Percentiles rank a stretch among this genome's conserved stretches.
These are phyloP conservation scores for Sordariomycetes sp. DNA, from an alignment of 2,329 filamentous ascomycete genomes.

Conservation along the genomic window DNA sequence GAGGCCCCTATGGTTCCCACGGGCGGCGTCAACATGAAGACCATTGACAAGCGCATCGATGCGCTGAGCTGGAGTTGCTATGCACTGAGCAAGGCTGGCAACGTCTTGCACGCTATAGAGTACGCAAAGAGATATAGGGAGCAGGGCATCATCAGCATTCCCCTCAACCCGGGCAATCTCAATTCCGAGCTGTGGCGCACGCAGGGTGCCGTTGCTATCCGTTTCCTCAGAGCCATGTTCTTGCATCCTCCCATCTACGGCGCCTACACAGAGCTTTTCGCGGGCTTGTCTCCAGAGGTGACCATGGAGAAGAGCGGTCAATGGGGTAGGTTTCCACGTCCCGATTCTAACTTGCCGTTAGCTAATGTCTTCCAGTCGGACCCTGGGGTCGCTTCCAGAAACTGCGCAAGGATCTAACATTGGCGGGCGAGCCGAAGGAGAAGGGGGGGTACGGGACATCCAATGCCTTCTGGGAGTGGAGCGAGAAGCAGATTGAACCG, in stretches of 20 bases:
- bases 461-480: too few species aligned
- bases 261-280: constrained; percentile 39
- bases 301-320: constrained; percentile 24
- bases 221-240: constrained; percentile 8
- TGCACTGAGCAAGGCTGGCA: constrained; percentile 14
- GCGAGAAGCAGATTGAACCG: too few species aligned
- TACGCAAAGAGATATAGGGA: constrained; percentile 19
- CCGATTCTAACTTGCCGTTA: not conserved
- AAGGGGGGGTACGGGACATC: too few species aligned
- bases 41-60: constrained; percentile 11
- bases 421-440: too few species aligned
- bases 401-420: constrained; percentile 20
- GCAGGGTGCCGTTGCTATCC: constrained; percentile 7
- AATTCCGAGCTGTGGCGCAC: constrained; percentile 19
- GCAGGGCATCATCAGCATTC: constrained; percentile 13
- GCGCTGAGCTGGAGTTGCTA: constrained; percentile 11
- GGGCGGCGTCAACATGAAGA: constrained; percentile 10
- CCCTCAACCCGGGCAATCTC: constrained; percentile 24
- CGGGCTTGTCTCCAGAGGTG: constrained; percentile 31
- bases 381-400: constrained; percentile 24
- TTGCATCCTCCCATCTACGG: constrained; percentile 22
- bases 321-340: constrained; percentile 13
- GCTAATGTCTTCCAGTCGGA: constrained; percentile 11
- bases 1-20: constrained; percentile 7
- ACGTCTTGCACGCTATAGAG: constrained; percentile 13